Conservation (phyloP, 164 flowering plant genomes). For the Berberis thunbergii region DNA sequence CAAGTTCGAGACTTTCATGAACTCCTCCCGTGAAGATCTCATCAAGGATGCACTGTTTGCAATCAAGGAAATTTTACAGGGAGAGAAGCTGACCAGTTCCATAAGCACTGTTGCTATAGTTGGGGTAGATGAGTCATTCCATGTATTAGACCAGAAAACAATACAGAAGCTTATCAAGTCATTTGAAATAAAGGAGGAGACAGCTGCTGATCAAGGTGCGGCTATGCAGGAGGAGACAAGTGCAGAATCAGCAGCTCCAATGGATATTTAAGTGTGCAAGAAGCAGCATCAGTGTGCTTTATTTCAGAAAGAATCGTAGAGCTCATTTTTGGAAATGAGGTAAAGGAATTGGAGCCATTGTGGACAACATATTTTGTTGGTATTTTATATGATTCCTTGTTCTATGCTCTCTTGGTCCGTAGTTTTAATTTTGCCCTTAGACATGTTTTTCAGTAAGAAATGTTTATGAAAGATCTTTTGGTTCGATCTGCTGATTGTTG, state of each 20-base stretch:
- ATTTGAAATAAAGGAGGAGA: slow-evolving; percentile 60
- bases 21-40: slow-evolving; percentile 63
- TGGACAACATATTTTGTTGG: no score
- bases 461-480: no score
- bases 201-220: neutral
- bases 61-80: slow-evolving; percentile 81
- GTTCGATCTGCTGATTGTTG: no score
- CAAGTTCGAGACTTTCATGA: slow-evolving; percentile 50
- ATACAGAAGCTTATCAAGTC: slow-evolving; percentile 62
- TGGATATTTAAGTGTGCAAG: slow-evolving; percentile 42
- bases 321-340: no score
- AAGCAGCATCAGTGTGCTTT: neutral
- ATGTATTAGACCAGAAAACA: slow-evolving; percentile 49
- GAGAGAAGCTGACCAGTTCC: slow-evolving; percentile 71
- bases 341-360: no score
- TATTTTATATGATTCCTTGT: no score
- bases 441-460: no score
- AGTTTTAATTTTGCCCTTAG: no score
- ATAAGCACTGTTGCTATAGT: slow-evolving; percentile 74
- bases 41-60: slow-evolving; percentile 74
- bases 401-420: no score
- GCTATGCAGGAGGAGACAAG: slow-evolving; percentile 32
- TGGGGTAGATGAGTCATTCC: slow-evolving; percentile 67
- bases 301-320: no score
- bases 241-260: slow-evolving; percentile 40